A percentile compares a stretch with the other conserved stretches of the same genome.
phyloP scores from a whole-genome alignment of 345 rosid genomes.

The Eucalyptus viminalis region DNA sequence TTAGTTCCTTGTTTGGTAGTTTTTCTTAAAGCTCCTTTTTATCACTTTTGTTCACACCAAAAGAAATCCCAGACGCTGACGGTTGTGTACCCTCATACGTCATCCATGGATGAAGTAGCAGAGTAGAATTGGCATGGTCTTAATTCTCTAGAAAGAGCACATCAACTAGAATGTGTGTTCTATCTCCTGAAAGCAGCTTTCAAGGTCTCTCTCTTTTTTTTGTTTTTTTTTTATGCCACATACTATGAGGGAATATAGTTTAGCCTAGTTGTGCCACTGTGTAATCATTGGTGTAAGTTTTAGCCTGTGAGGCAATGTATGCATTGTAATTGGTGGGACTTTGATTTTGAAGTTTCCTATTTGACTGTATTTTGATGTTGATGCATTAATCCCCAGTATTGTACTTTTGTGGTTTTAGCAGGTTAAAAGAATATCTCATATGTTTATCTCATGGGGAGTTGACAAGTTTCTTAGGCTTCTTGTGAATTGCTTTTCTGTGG shows the following conservation, averaged over 20 bases:
- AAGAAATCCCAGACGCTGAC: neutral
- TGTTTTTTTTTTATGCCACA: neutral
- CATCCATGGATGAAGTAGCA: neutral
- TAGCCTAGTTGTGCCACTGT: neutral
- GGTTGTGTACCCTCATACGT: neutral
- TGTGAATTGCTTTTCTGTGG: neutral
- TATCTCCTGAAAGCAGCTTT: neutral
- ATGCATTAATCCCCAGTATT: neutral
- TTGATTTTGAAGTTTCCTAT: neutral
- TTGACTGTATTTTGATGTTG: neutral
- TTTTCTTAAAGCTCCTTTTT: neutral
- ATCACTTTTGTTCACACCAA: neutral
- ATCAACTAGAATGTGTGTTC: neutral
- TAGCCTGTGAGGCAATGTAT: neutral
- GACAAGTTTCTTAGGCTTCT: neutral
- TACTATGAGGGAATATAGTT: neutral
- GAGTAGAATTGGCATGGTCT: neutral
- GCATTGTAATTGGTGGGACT: neutral
- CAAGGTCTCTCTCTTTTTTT: neutral
- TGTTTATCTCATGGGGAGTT: neutral
- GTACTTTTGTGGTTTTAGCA: neutral
- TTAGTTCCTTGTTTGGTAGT: neutral
- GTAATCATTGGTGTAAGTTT: neutral
- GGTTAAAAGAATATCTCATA: neutral
- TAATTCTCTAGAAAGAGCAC: neutral